A percentile compares a stretch with the other conserved stretches of the same genome.
phyloP scores from a whole-genome alignment of 352 stramenopile genomes.

The Thraustotheca clavata region DNA sequence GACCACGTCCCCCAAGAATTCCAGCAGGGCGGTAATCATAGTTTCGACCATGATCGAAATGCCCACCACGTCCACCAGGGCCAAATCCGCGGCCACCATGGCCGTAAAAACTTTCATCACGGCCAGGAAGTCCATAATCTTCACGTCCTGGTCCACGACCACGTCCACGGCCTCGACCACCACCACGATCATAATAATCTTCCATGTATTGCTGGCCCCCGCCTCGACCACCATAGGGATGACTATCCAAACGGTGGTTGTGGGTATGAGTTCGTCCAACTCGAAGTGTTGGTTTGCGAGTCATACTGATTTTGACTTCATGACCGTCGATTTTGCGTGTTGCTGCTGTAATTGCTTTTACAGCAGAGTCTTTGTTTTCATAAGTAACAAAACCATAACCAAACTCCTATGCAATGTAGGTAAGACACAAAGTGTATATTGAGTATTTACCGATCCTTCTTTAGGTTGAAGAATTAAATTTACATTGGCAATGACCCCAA shows the following conservation, averaged over 20 bases:
- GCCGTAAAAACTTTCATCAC: neutral
- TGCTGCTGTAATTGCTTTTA: neutral
- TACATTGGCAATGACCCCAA: slow-evolving; percentile 8
- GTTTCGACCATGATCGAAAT: neutral
- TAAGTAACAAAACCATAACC: slow-evolving; percentile 15
- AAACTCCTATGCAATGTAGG: neutral
- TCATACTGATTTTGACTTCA: slow-evolving; percentile 10
- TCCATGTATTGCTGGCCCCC: neutral
- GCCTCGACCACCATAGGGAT: slow-evolving; percentile 5
- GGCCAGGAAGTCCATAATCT: neutral
- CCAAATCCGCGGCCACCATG: neutral
- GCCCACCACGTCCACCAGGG: neutral
- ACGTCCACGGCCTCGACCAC: neutral
- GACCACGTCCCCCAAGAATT: neutral
- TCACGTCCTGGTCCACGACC: neutral
- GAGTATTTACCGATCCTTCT: slow-evolving; percentile 7
- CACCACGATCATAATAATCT: slow-evolving; percentile 1
- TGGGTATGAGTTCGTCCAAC: neutral
- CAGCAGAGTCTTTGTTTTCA: neutral
- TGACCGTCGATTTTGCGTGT: neutral
- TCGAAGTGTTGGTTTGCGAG: neutral
- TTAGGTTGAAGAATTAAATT: slow-evolving; percentile 6
- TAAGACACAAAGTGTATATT: no score
- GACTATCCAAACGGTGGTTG: neutral
- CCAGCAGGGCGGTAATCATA: neutral